Conservation (phyloP, 768 basidiomycete species). For the Leccinum rimulosum region DNA sequence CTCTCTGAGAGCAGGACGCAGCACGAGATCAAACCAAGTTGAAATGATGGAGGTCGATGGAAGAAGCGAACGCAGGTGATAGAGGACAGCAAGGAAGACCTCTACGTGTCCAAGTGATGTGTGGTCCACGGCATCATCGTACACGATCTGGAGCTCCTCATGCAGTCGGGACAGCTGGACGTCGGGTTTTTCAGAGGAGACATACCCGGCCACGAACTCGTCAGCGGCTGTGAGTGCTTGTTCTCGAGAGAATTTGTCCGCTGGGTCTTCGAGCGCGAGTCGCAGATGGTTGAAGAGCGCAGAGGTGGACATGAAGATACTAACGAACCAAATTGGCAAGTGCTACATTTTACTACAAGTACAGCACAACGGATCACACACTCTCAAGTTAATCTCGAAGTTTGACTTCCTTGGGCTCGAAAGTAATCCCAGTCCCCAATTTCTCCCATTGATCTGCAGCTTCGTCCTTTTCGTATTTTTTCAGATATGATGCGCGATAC, state of each 20-base stretch:
- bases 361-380: not conserved
- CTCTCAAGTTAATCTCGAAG: slow-evolving; percentile 4
- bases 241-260: slow-evolving; percentile 48
- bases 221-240: slow-evolving; percentile 52
- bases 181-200: slow-evolving; percentile 46
- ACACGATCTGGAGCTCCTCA: slow-evolving; percentile 62
- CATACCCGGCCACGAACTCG: slow-evolving; percentile 51
- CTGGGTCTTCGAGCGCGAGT: slow-evolving; percentile 50
- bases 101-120: slow-evolving; percentile 60
- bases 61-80: slow-evolving; percentile 59
- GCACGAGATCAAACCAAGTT: slow-evolving; percentile 77
- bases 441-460: slow-evolving; percentile 40
- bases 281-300: slow-evolving; percentile 53
- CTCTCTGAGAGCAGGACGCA: slow-evolving; percentile 76
- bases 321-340: slow-evolving; percentile 10
- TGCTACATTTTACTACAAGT: not conserved
- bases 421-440: slow-evolving; percentile 32
- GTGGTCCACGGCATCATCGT: slow-evolving; percentile 64
- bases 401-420: slow-evolving; percentile 31
- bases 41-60: slow-evolving; percentile 67
- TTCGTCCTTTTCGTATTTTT: slow-evolving; percentile 35
- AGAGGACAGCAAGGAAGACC: slow-evolving; percentile 63
- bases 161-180: slow-evolving; percentile 50
- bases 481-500: slow-evolving; percentile 38
- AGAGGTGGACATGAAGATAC: slow-evolving; percentile 34